Conservation (phyloP, 2,329 filamentous ascomycete species). For the Aureobasidium sp. region DNA sequence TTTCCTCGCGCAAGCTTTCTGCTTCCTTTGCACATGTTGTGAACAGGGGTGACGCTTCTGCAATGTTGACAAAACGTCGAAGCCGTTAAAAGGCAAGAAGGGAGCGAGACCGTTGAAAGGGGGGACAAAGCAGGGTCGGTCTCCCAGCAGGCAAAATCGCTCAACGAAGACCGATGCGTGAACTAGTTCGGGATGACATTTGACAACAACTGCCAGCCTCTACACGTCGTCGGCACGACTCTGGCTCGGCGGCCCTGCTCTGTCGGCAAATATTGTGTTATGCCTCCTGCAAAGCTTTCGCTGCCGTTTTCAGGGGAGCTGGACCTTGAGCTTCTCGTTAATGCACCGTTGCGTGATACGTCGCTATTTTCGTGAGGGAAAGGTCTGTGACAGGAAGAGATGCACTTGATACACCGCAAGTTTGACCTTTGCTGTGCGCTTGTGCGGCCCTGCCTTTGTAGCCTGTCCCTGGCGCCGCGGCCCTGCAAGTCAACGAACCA, state of each 20-base stretch:
- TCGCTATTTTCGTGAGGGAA: background rate
- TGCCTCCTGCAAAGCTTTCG: background rate
- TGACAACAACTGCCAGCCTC: background rate
- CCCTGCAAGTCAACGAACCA: background rate
- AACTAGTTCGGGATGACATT: constrained; percentile 4
- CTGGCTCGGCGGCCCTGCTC: background rate
- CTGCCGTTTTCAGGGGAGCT: constrained; percentile 6
- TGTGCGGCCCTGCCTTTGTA: background rate
- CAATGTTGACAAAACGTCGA: constrained; percentile 6
- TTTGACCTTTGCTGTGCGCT: background rate
- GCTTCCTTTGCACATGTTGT: constrained; percentile 5
- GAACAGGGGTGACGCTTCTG: constrained; percentile 3
- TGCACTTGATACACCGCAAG: constrained; percentile 1
- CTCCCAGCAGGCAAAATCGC: background rate
- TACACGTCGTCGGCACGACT: background rate
- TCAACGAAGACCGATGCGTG: background rate
- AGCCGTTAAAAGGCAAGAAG: constrained; percentile 4
- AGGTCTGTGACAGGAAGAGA: background rate
- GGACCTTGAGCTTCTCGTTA: background rate
- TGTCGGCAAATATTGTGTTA: background rate
- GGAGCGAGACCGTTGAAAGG: constrained; percentile 6
- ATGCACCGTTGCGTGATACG: constrained; percentile 2
- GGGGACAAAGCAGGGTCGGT: background rate
- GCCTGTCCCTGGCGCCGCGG: background rate
- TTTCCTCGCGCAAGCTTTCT: background rate